Base-by-base conservation (phyloP, 1,284 basidiomycete genomes). In the Ustilago bromivora region DNA sequence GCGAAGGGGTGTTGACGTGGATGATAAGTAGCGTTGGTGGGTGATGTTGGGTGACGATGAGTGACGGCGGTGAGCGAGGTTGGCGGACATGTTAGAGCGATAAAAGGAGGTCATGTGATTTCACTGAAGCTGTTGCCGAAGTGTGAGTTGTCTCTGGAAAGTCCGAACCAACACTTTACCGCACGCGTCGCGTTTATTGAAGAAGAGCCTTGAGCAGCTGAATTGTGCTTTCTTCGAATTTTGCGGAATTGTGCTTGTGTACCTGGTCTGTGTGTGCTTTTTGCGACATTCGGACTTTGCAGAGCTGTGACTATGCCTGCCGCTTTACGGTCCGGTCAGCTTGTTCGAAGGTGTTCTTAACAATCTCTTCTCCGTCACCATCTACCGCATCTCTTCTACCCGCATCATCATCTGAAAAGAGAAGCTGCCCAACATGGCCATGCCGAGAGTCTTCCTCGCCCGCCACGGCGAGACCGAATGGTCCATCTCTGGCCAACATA, bases 401-500 rank as follows among this genome's bases (percentile, higher is more conserved):
- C 3, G 15, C 35, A 19, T 36, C 52, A 54, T 31, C 34, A 57
- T 10, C 31, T 58, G 41, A 35, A 6, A n/a, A 54, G 19, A 51
- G 4, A 40, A 35, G 13, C 23, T 46, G 40, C 40, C 53, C 61
- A 68, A 34, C 38, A 78, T 78, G 76, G 58, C 70, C 54, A 83
- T 85, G 82, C 84, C 84, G 10, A 71, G 82, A 38, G 78, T 86
- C 43, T 79, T 85, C 43, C 68, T 86, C 17, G 78, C 81, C 34
- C 82, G 84, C 13, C 84, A 86, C 64, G 84, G 84, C 63, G 81
- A 79, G 69, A 86, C 84, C 17, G 83, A 82, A 65, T 86, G 84
- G 84, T 80, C 82, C 47, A 78, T 83, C 61, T 79, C 71, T 13
- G 83, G 84, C 13, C 79, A 81, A 66, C 84, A 86, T 61, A 86